Evolutionary conservation across 176 grass and related monocot genomes (phyloP), one percentile per base, ranked within the genome.

Genomic region (Alloteropsis semialata): DNA sequence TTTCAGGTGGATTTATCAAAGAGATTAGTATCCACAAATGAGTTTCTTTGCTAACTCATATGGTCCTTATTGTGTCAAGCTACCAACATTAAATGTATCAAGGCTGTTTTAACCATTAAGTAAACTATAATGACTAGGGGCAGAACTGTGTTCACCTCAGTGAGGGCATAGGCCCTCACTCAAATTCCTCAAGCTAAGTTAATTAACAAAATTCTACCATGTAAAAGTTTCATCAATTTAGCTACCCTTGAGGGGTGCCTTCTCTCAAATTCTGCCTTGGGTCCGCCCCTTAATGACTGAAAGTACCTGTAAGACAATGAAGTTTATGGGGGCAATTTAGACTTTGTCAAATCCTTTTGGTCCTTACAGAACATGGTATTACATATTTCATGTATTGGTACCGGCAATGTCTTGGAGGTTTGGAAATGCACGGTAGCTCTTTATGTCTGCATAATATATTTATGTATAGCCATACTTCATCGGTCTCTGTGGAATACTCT

Each of bases 381-480:
- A 37, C 66, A 27, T 37, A 49, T 63, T 79, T 61, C 28, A 55
- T 72, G 55, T 78, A 45, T 64, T 84, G 74, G 36, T 78, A 74
- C 8, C 44, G 28, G 8, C 37, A 64, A 64, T 79, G 15, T 65
- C 19, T 55, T 72, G 34, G 21, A 67, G 12, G 43, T 88, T 55
- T 80, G 42, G 22, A 78, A 66, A 66, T 44, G 33, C 5, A 64
- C 27, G 39, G 21, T 88, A 70, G 17, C 19, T 75, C 24, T 74
- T 61, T 75, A 22, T 74, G 21, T 85, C 49, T 75, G 13, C 33
- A 36, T 84, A 42, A 68, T 67, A 68, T 67, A 69, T 51, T 79
- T 75, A 60, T 67, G 10, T 68, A 57, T 17, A 32, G 38, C 8
- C 60, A 36, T 59, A 57, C n/a, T 39, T 76, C 43, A n/a, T 30